Conservation (phyloP, 805 yeast species). For the Nakazawaea laoshanensis region DNA sequence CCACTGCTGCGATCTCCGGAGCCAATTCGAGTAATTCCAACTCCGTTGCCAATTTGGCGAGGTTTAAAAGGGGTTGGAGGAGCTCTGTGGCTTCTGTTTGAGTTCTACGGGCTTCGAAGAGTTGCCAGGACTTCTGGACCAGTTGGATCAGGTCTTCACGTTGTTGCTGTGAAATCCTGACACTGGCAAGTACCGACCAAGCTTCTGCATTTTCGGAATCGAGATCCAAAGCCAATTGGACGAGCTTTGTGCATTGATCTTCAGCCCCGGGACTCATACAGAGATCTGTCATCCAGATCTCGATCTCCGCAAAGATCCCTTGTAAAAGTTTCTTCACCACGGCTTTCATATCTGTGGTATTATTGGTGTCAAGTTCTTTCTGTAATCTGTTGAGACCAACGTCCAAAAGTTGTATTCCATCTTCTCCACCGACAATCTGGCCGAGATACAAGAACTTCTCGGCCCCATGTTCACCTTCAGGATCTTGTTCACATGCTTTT, state of each 20-base stretch:
- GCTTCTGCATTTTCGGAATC: slow-evolving; percentile 66
- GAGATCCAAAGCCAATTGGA: slow-evolving; percentile 53
- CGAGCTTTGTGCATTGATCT: slow-evolving; percentile 61
- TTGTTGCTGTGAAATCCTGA: slow-evolving; percentile 80
- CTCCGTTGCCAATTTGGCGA: slow-evolving; percentile 73
- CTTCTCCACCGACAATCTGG: slow-evolving; percentile 77
- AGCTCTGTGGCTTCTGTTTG: slow-evolving; percentile 52
- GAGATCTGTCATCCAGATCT: slow-evolving; percentile 95
- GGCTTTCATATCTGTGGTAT: slow-evolving; percentile 13
- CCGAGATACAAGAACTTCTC: slow-evolving; percentile 89
- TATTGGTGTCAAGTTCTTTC: slow-evolving; percentile 19
- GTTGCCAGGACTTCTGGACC: slow-evolving; percentile 60
- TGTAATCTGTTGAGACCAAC: slow-evolving; percentile 53
- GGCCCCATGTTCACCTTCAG: slow-evolving; percentile 53
- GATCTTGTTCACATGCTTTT: slow-evolving; percentile 61
- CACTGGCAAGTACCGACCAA: slow-evolving; percentile 75
- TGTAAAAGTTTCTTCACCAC: slow-evolving; percentile 56
- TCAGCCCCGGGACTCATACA: slow-evolving; percentile 95
- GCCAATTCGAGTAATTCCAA: slow-evolving; percentile 63
- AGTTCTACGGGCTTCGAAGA: slow-evolving; percentile 46
- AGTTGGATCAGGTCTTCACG: slow-evolving; percentile 67
- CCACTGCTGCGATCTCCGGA: slow-evolving; percentile 50
- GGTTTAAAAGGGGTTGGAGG: slow-evolving; percentile 64
- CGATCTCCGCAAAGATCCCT: slow-evolving; percentile 80
- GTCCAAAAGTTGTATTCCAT: slow-evolving; percentile 57